Base-by-base conservation (phyloP, 768 basidiomycete species). In the Nidularia pulvinata region DNA sequence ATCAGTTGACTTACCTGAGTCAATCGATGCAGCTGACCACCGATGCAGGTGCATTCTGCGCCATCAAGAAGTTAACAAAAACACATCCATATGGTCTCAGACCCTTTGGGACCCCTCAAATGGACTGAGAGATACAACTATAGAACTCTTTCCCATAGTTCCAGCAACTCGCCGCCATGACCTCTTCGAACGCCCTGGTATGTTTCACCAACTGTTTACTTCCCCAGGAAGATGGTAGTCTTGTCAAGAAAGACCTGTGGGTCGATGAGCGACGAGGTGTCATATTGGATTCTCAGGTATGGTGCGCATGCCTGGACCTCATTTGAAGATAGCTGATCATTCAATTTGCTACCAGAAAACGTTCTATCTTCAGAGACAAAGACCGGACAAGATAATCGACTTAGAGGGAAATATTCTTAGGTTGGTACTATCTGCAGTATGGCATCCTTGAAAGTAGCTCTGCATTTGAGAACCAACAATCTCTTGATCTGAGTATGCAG, bases 181-280 rank as follows among this genome's bases (percentile, higher is more conserved):
- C 73, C 55, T 74, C 79, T 49, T 43, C 73, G 4, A 91, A 92
- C 68, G 83, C 82, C 46, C 77, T 94, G 25, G 71, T 93, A 49
- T 91, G 93, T 70, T 93, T 95, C 71, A 94, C 93, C 37, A 94
- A 95, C 69, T 93, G 93, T 60, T 68, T 89, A 52, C 75, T 95
- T 25, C 85, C 89, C 1, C 81, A 78, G 52, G 91, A 94, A 65
- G 91, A 94, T 62, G 93, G 93, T 14, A 82, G 76, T 49, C 76
- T 94, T 14, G 67, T 88, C 35, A 75, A 86, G 65, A 82, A 84
- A 61, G 91, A 93, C 61, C 73, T 94, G 16, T 93, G 91, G 91
- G 81, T 94, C 54, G 90, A 94, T 65, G 81, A 89, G 61, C 71
- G 73, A 5, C 78, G 82, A 22, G 93, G 93, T 0, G 72, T 84